Evolutionary conservation across 805 yeast genomes (phyloP).

Genomic region (Starmerella apicola): DNA sequence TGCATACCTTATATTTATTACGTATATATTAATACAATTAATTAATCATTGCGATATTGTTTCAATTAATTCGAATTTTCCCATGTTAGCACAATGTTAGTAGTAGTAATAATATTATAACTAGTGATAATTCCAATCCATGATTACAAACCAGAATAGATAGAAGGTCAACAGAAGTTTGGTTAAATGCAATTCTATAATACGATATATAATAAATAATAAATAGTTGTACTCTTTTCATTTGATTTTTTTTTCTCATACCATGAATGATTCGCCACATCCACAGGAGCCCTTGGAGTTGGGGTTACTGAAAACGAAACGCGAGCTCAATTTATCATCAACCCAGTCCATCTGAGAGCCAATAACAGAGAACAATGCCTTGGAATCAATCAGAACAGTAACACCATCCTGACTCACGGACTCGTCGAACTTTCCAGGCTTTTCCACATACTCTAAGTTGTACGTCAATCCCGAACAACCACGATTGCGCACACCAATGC

Average conservation of each 20-base stretch:
- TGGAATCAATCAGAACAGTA: conserved; percentile 83
- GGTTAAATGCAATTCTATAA: background rate
- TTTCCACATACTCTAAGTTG: conserved; percentile 75
- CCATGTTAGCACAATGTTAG: too few relatives aligned
- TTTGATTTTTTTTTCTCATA: too few relatives aligned
- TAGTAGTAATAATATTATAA: too few relatives aligned
- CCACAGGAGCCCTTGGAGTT: conserved; percentile 98
- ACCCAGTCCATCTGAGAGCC: conserved; percentile 99
- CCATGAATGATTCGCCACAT: conserved; percentile 98
- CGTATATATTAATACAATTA: too few relatives aligned
- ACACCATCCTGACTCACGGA: conserved; percentile 85
- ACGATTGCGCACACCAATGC: conserved; percentile 89
- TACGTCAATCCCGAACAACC: conserved; percentile 95
- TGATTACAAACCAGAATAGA: too few relatives aligned
- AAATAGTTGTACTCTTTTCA: background rate
- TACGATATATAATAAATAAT: background rate
- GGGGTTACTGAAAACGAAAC: conserved; percentile 89
- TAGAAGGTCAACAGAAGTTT: too few relatives aligned
- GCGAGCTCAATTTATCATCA: conserved; percentile 77
- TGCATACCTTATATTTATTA: too few relatives aligned
- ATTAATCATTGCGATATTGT: too few relatives aligned
- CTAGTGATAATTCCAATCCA: too few relatives aligned
- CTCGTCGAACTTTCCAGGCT: conserved; percentile 94
- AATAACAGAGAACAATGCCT: conserved; percentile 87
- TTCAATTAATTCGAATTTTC: too few relatives aligned